phyloP scores from a whole-genome alignment of 306 rosid species.

The Coriaria nepalensis region DNA sequence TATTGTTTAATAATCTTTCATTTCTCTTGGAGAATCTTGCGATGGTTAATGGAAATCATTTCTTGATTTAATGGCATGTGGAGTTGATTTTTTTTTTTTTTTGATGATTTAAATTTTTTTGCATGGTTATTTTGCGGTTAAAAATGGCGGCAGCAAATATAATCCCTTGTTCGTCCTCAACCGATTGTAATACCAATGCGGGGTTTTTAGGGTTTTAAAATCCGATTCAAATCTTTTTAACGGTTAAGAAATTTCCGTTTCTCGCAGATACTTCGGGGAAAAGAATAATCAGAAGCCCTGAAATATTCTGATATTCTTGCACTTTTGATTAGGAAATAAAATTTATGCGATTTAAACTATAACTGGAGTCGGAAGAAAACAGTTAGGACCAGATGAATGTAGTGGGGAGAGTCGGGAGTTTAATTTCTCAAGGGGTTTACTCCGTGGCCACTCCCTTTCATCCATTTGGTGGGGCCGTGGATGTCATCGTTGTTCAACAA shows the following conservation, averaged over 20 bases:
- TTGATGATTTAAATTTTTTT: too few relatives aligned
- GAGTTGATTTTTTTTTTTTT: too few relatives aligned
- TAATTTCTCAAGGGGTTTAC: constrained; percentile 79
- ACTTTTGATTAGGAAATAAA: constrained; percentile 1
- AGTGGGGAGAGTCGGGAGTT: constrained; percentile 81
- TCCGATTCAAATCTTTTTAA: too few relatives aligned
- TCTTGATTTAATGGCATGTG: too few relatives aligned
- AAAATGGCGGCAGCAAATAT: not conserved
- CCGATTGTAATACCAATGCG: too few relatives aligned
- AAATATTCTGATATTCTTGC: not conserved
- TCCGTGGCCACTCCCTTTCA: constrained; percentile 93
- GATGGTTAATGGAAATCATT: too few relatives aligned
- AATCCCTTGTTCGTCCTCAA: not conserved
- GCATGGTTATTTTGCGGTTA: not conserved
- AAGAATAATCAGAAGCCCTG: not conserved
- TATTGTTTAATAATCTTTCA: too few relatives aligned
- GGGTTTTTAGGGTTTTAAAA: too few relatives aligned
- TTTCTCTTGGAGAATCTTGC: too few relatives aligned
- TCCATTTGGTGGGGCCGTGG: constrained; percentile 97
- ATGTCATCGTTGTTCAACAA: constrained; percentile 91
- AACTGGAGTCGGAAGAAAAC: too few relatives aligned
- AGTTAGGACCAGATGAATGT: constrained; percentile 49
- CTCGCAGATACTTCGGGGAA: too few relatives aligned
- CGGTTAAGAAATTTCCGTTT: too few relatives aligned
- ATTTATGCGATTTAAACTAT: not conserved